Percentiles rank a stretch among this genome's conserved stretches.
phyloP scores from a whole-genome alignment of 225 moss, liverwort and hornwort genomes.

The Ulota crispa region DNA sequence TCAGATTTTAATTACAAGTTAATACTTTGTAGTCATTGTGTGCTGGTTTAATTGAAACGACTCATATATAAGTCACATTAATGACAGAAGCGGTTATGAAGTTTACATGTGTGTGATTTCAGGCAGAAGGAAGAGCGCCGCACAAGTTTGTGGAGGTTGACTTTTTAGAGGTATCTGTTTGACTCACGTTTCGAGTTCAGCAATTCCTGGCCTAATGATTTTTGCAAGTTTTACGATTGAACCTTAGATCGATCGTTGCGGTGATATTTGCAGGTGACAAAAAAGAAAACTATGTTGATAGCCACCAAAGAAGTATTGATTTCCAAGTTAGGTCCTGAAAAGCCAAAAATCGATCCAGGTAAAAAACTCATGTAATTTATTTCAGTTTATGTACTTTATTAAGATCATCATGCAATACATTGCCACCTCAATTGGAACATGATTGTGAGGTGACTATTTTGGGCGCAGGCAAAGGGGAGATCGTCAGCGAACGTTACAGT shows the following conservation, averaged over 20 bases:
- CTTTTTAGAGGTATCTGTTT: constrained; percentile 64
- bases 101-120: constrained; percentile 21
- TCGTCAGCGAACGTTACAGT: constrained; percentile 65
- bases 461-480: constrained; percentile 76
- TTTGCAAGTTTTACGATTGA: constrained; percentile 19
- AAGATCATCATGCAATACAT: neutral
- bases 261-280: constrained; percentile 63
- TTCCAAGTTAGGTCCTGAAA: constrained; percentile 52
- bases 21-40: neutral
- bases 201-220: neutral
- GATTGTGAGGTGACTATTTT: constrained; percentile 38
- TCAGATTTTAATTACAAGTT: neutral
- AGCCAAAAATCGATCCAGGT: constrained; percentile 58
- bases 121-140: constrained; percentile 73
- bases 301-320: constrained; percentile 59
- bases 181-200: neutral
- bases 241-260: neutral
- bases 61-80: neutral
- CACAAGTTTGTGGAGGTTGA: constrained; percentile 81
- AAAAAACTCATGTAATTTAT: neutral
- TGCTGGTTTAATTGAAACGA: neutral
- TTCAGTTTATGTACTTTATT: neutral
- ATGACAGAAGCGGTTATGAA: neutral
- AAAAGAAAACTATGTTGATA: constrained; percentile 68
- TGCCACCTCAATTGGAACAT: constrained; percentile 4